Evolutionary conservation across 2,329 filamentous ascomycete genomes (phyloP).

Genomic region (Penicillium sp.): DNA sequence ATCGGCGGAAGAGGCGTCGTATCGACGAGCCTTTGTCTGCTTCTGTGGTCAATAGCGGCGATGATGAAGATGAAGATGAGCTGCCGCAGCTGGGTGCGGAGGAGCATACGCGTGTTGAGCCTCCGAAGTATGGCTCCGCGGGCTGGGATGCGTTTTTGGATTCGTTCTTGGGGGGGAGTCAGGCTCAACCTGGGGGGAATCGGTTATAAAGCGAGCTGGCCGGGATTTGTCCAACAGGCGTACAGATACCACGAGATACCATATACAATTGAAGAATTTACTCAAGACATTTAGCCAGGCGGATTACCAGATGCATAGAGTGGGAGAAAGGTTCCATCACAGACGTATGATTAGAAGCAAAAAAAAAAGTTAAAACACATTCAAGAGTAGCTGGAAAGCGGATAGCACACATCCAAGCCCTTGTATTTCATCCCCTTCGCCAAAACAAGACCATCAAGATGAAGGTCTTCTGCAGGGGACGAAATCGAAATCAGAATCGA

Average conservation of each 20-base stretch:
- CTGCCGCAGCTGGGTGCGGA: conserved; percentile 5
- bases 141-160: conserved; percentile 6
- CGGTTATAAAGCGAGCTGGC: background rate
- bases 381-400: conserved; percentile 15
- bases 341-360: conserved; percentile 23
- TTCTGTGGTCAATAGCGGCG: conserved; percentile 8
- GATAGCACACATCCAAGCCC: conserved; percentile 9
- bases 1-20: conserved; percentile 36
- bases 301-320: background rate
- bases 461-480: conserved; percentile 14
- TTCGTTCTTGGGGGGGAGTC: background rate
- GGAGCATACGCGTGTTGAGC: conserved; percentile 3
- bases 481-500: conserved; percentile 13
- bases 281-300: background rate
- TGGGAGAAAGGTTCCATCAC: conserved; percentile 16
- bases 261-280: background rate
- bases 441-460: conserved; percentile 8
- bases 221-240: background rate
- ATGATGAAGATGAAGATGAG: conserved; percentile 4
- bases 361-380: conserved; percentile 25
- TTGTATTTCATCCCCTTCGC: conserved; percentile 13
- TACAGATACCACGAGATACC: background rate
- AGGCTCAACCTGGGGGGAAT: background rate
- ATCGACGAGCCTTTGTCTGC: conserved; percentile 9
- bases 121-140: conserved; percentile 4